Conservation (phyloP, 1,284 basidiomycete genomes). For the Trichosporon coremiiforme region DNA sequence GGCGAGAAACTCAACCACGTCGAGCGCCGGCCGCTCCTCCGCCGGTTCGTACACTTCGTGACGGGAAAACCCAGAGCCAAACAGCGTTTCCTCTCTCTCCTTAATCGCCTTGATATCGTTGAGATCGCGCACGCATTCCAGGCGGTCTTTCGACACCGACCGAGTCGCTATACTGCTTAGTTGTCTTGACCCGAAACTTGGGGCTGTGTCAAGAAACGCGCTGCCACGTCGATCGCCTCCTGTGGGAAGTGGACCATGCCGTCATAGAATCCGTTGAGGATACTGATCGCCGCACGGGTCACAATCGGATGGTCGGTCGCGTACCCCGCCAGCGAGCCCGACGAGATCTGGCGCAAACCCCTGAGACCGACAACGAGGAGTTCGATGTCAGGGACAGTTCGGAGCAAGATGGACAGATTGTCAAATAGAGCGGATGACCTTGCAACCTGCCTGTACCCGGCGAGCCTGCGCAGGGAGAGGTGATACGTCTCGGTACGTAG, state of each 20-base stretch:
- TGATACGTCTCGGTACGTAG: too few relatives aligned
- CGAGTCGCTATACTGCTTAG: background rate
- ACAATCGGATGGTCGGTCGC: background rate
- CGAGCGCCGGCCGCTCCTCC: background rate
- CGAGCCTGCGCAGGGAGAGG: background rate
- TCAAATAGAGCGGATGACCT: background rate
- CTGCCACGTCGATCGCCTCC: background rate
- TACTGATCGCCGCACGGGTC: background rate
- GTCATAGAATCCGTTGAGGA: background rate
- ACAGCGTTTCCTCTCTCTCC: background rate
- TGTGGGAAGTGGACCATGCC: background rate
- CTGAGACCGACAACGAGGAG: background rate
- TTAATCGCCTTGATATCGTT: background rate
- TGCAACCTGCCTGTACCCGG: background rate
- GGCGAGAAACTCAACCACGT: background rate
- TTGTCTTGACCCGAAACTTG: background rate
- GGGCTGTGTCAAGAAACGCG: background rate
- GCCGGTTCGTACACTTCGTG: background rate
- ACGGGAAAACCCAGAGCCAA: background rate
- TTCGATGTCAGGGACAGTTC: background rate
- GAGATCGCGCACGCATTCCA: background rate
- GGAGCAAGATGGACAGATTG: background rate
- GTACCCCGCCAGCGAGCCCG: background rate
- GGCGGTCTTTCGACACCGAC: background rate
- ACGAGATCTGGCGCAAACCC: background rate